Evolutionary conservation across 2,329 filamentous ascomycete genomes (phyloP).

Genomic region (Colletotrichum karsti): DNA sequence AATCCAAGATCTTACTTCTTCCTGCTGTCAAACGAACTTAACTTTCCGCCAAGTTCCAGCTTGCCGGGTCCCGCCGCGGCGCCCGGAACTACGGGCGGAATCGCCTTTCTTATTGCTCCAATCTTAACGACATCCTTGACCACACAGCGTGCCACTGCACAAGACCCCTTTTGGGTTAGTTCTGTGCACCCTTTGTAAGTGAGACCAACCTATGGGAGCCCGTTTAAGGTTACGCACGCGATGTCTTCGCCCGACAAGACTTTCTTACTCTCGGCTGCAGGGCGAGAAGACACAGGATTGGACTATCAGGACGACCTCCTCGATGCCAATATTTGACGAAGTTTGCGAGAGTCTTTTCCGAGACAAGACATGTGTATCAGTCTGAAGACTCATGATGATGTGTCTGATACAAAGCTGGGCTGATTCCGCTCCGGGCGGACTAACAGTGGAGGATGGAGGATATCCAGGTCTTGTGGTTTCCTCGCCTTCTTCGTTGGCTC

Average conservation of each 20-base stretch:
- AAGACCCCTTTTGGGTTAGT: background rate
- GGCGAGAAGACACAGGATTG: background rate
- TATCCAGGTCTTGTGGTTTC: background rate
- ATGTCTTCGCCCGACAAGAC: background rate
- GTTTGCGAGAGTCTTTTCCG: background rate
- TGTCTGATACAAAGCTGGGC: background rate
- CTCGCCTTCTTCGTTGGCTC: background rate
- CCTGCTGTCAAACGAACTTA: background rate
- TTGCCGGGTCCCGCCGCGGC: background rate
- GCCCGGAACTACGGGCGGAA: background rate
- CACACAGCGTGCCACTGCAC: no score
- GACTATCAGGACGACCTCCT: background rate
- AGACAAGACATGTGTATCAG: background rate
- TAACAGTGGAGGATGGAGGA: no score
- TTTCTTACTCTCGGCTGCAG: constrained; percentile 1
- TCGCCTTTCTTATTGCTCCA: background rate
- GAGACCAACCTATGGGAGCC: background rate
- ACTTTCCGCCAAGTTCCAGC: background rate
- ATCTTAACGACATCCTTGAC: no score
- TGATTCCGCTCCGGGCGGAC: background rate
- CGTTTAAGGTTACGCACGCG: background rate
- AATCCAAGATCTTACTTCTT: background rate
- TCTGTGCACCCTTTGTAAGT: background rate
- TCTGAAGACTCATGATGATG: background rate
- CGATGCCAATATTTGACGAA: background rate